A percentile compares a stretch with the other conserved stretches of the same genome.
These are phyloP conservation scores for Cyclocybe aegerita DNA, from an alignment of 768 basidiomycete species.

Conservation along the genomic window DNA sequence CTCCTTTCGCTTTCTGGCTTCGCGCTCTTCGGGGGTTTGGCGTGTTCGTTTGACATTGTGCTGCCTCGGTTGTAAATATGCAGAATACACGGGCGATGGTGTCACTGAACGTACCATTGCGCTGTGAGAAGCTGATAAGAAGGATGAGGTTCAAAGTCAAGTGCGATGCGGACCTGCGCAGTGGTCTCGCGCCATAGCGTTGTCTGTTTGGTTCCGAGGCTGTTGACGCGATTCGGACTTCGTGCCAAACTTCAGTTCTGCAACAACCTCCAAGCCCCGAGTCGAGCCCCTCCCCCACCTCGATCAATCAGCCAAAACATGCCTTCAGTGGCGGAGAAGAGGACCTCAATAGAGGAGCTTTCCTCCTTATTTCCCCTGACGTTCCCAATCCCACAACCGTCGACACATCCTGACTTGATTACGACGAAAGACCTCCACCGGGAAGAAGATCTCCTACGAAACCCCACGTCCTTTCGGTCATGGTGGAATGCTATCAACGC, in stretches of 20 bases:
- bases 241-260: background rate
- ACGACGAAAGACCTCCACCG: slow-evolving; percentile 74
- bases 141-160: background rate
- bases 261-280: background rate
- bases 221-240: background rate
- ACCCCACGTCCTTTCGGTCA: slow-evolving; percentile 86
- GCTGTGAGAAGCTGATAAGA: background rate
- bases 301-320: slow-evolving; percentile 31
- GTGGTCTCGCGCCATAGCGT: background rate
- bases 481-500: slow-evolving; percentile 90
- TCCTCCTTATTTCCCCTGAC: slow-evolving; percentile 78
- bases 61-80: slow-evolving; percentile 32
- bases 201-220: slow-evolving; percentile 10
- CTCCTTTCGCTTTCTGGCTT: slow-evolving; percentile 69
- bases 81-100: background rate
- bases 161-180: too few species aligned
- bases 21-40: slow-evolving; percentile 59
- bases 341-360: slow-evolving; percentile 45
- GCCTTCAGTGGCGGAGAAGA: slow-evolving; percentile 56
- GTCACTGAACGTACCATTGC: slow-evolving; percentile 6
- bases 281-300: background rate
- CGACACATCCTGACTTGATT: slow-evolving; percentile 75
- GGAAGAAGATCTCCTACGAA: slow-evolving; percentile 92
- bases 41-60: slow-evolving; percentile 68
- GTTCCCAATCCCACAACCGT: slow-evolving; percentile 78